Evolutionary conservation across 1,284 basidiomycete species (phyloP).

Genomic region (Filobasidium uniguttulatum): DNA sequence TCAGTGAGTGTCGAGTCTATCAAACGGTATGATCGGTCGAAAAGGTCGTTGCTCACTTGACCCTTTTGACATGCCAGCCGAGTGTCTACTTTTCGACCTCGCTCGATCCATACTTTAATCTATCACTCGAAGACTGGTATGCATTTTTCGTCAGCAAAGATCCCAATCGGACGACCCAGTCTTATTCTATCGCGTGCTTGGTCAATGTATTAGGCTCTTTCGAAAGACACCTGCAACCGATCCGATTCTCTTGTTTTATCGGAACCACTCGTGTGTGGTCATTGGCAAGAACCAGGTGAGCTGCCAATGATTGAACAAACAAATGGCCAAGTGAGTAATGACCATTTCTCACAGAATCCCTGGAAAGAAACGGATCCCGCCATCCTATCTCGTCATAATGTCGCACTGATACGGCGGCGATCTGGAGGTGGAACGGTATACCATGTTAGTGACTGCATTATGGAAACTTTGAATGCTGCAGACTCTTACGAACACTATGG

Average conservation of each 20-base stretch:
- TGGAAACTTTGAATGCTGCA: background rate
- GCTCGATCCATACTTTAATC: constrained; percentile 79
- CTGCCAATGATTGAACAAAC: background rate
- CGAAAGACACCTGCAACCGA: constrained; percentile 51
- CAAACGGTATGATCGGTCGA: background rate
- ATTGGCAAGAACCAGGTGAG: constrained; percentile 73
- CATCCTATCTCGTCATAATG: constrained; percentile 42
- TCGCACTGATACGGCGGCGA: constrained; percentile 71
- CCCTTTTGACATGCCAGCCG: constrained; percentile 18
- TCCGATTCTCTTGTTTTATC: constrained; percentile 75
- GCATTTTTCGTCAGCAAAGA: constrained; percentile 19
- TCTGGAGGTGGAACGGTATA: constrained; percentile 98
- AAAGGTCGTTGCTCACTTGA: background rate
- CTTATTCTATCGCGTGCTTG: background rate
- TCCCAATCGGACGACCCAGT: background rate
- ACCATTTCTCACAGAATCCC: constrained; percentile 53
- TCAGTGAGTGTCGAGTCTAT: background rate
- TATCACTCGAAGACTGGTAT: constrained; percentile 85
- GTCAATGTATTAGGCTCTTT: constrained; percentile 54
- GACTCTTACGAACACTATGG: background rate
- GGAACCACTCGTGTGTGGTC: constrained; percentile 78
- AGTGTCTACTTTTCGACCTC: constrained; percentile 66
- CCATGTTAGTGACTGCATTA: constrained; percentile 79
- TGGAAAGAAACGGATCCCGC: constrained; percentile 88
- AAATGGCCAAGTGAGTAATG: background rate